These are phyloP conservation scores for Barnettozyma californica DNA, from an alignment of 805 yeast species.

Conservation along the genomic window DNA sequence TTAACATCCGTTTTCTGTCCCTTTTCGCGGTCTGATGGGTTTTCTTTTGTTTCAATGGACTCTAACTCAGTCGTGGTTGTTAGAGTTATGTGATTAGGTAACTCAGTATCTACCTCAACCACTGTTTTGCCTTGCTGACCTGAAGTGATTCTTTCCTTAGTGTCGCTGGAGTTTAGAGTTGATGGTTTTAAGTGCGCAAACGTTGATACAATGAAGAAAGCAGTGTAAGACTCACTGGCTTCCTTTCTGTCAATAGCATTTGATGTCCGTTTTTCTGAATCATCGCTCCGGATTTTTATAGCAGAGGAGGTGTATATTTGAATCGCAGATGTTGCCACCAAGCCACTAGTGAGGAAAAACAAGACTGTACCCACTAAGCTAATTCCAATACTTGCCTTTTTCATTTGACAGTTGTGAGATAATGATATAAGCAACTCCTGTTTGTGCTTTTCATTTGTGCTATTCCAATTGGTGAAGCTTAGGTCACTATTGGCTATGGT, in stretches of 20 bases:
- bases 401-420: conserved; percentile 16
- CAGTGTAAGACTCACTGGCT: not conserved
- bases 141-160: not conserved
- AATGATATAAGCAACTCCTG: conserved; percentile 11
- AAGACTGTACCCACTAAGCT: conserved; percentile 10
- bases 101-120: not conserved
- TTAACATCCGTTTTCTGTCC: not conserved
- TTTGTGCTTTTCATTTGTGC: conserved; percentile 6
- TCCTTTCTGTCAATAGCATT: not conserved
- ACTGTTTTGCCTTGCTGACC: not conserved
- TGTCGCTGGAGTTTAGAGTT: not conserved
- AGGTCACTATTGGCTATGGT: conserved; percentile 1
- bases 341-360: conserved; percentile 14
- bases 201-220: conserved; percentile 5
- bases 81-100: not conserved
- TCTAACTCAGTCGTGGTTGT: conserved; percentile 4
- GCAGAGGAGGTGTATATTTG: not conserved
- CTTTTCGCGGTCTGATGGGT: not conserved
- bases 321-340: conserved; percentile 1
- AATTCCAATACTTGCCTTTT: conserved; percentile 14
- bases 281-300: not conserved
- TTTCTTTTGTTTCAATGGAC: not conserved
- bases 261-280: not conserved
- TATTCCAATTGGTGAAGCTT: conserved; percentile 9
- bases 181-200: conserved; percentile 2